Evolutionary conservation across 2,329 filamentous ascomycete species (phyloP), one percentile per base, ranked within the genome.

Genomic region (Aspergillus fischeri): DNA sequence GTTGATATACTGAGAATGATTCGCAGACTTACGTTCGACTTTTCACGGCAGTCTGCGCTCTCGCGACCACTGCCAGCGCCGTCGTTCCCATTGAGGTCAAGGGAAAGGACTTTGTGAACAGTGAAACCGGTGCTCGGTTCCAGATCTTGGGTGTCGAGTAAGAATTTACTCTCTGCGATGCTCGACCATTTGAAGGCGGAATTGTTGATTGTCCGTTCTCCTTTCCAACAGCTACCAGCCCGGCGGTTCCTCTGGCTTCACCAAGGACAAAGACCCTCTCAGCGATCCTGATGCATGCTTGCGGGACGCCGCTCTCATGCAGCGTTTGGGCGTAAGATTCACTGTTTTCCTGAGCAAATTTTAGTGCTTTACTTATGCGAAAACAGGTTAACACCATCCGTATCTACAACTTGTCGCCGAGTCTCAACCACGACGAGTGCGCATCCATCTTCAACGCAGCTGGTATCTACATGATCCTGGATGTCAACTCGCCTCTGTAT

Each of bases 391-490:
- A 88, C 73, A 85, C 84, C 8, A 84, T 87, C 63, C 83, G 85
- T 58, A 80, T 84, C 54, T 88, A 88, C 79, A 86, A 86, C 69
- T 72, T 87, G 60, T 80, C 84, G 60, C 83, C 84, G 20, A 74
- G 75, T 2, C 70, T 83, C 56, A 81, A 86, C 71, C 85, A 87
- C 72, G 81, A 85, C 62, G 75, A 81, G 57, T 87, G 85, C 68
- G 83, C 80, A 57, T 83, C 80, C 59, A 86, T 86, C 72, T 87
- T 87, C 80, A 86, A 87, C 65, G 79, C 80, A 2, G 84, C 83
- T 29, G 85, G 85, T 53, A 87, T 88, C 67, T 87, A 88, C 74
- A 79, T 87, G 77, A 77, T 87, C 53, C 73, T 87, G 49, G 85
- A 88, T 62, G 85, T 88, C 70, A 88, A 87, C 75, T 83, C 82